Evolutionary conservation across 179 eudicot species (phyloP).

Genomic region (Heliamphora pulchella): DNA sequence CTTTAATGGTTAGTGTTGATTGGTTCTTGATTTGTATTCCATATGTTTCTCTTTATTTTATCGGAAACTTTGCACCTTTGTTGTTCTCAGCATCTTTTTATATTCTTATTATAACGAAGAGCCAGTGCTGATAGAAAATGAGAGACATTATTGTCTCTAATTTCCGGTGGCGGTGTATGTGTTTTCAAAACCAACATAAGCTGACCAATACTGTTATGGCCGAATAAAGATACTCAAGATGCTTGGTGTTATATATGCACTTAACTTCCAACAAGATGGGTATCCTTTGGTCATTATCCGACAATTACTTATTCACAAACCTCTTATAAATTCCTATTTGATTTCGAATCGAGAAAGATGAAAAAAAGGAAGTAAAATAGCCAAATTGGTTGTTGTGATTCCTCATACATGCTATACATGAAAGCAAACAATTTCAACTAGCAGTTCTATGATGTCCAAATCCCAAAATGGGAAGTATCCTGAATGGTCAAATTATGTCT

Average conservation of each 20-base stretch:
- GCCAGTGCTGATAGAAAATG: not conserved
- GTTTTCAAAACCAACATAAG: not conserved
- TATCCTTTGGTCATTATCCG: too few relatives aligned
- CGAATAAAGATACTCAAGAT: not conserved
- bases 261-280: not conserved
- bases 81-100: not conserved
- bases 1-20: slow-evolving; percentile 25
- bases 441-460: not conserved
- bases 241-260: not conserved
- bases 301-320: too few relatives aligned
- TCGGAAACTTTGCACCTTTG: not conserved
- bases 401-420: not conserved
- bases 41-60: not conserved
- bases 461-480: not conserved
- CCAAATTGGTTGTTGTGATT: not conserved
- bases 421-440: not conserved
- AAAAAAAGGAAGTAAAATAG: too few relatives aligned
- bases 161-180: not conserved
- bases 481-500: not conserved
- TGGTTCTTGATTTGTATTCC: slow-evolving; percentile 9
- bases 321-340: too few relatives aligned
- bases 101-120: not conserved
- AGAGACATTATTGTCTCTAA: not conserved
- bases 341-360: too few relatives aligned
- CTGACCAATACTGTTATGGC: not conserved